Evolutionary conservation across 208 protist species (phyloP).

Genomic region (Endotrypanum monterogeii): DNA sequence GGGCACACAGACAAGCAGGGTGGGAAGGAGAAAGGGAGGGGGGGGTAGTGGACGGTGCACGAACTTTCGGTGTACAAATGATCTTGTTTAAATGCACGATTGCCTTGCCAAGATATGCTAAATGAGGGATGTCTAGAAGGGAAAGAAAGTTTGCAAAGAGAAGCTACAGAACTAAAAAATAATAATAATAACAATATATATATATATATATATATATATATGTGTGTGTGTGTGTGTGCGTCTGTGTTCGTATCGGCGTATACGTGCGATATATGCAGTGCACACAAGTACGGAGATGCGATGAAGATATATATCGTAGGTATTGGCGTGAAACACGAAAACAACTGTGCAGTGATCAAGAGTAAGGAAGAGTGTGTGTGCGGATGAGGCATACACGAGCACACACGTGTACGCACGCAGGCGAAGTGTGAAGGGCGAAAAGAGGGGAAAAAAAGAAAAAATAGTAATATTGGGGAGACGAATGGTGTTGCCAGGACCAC

Average conservation of each 20-base stretch:
- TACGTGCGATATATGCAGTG: not conserved
- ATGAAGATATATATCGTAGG: not conserved
- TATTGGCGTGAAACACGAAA: not conserved
- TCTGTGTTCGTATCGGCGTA: slow-evolving; percentile 1
- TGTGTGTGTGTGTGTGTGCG: not conserved
- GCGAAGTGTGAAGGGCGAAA: not conserved
- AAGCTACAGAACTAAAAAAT: not conserved
- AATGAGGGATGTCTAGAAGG: not conserved
- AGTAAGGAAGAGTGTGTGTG: not conserved
- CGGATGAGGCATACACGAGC: not conserved
- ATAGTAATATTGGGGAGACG: no score
- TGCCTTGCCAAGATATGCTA: not conserved
- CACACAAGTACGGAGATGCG: slow-evolving; percentile 1
- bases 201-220: not conserved
- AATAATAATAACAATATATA: no score
- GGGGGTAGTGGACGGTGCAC: not conserved
- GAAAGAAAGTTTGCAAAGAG: no score
- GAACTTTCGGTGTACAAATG: no score
- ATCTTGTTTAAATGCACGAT: not conserved
- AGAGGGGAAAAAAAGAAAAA: not conserved
- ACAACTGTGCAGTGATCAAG: slow-evolving; percentile 1
- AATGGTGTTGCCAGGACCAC: no score
- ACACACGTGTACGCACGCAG: not conserved
- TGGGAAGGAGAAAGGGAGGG: not conserved
- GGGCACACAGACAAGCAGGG: not conserved